Conservation (phyloP, 2,329 filamentous ascomycete species). For the Phialophora macrospora region DNA sequence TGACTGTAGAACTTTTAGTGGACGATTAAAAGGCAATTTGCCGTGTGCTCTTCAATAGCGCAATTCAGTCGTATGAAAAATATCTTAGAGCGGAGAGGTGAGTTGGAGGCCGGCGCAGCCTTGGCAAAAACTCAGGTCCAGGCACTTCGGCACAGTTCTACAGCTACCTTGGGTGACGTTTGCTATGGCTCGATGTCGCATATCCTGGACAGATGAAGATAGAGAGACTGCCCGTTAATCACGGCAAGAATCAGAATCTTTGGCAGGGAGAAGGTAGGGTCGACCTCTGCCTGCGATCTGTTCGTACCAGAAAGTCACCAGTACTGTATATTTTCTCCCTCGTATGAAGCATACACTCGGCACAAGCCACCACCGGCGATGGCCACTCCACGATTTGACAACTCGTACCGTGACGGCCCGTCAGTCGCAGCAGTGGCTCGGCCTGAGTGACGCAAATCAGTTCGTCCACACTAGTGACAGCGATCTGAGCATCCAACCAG, state of each 20-base stretch:
- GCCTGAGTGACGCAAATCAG: neutral
- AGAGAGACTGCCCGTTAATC: neutral
- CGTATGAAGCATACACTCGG: neutral
- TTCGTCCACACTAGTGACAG: neutral
- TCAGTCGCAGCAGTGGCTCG: neutral
- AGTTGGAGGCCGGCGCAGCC: conserved; percentile 20
- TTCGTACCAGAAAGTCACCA: neutral
- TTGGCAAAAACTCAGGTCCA: conserved; percentile 8
- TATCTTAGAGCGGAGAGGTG: conserved; percentile 18
- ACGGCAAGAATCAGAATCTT: neutral
- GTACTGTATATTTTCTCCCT: neutral
- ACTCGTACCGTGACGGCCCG: neutral
- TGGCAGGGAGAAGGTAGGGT: neutral
- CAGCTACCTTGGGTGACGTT: neutral
- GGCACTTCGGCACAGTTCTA: neutral
- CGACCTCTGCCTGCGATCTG: neutral
- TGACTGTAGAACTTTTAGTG: conserved; percentile 13
- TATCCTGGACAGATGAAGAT: neutral
- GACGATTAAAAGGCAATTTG: conserved; percentile 17
- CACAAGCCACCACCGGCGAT: neutral
- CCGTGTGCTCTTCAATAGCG: conserved; percentile 12
- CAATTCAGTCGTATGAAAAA: conserved; percentile 16
- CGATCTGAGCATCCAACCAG: neutral
- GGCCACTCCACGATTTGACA: neutral
- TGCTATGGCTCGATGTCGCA: neutral